Base-by-base conservation (phyloP, 805 yeast genomes). In the Sugiyamaella floridensis region DNA sequence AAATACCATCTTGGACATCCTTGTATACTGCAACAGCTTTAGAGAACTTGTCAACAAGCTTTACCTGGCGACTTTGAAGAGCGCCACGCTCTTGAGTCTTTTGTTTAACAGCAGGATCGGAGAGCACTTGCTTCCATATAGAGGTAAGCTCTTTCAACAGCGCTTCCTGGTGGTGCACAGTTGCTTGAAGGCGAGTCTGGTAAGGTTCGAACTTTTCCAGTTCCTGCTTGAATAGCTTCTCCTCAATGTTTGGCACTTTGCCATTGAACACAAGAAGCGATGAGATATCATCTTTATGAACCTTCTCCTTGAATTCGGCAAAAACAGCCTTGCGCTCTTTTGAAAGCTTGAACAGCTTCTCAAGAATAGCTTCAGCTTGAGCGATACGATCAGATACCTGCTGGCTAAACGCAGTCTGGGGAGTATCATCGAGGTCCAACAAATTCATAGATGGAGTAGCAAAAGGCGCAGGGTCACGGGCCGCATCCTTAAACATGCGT, bases 251-350 rank as follows among this genome's bases (percentile, higher is more conserved):
- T 4, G 80, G 71, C 40, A 76, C 77, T 44, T 78, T 76, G 55
- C 78, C 80, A 63, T 86, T 84, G 58, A 83, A 71, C 8, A 92
- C 78, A 32, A 92, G 73, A 11, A 83, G 72, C 50, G 84, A 82
- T 0, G 96, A 84, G 48, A 89, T 88, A 64, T 92, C 97, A 68
- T 92, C 98, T 12, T 76, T 74, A 61, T 83, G 93, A 34, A 86
- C 82, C 47, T 78, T 78, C 6, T 73, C 76, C 63, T 89, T 89
- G 61, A 92, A 73, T 48, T 82, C 87, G 1, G 75, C 75, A 37
- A 86, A 71, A 1, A 84, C 75, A 40, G 80, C 73, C 5, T 71
- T 66, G 45, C 95, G 80, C 64, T 86, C 93, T 32, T 77, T 71
- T 60, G 81, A 81, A 53, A 89, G 64, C 44, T 78, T 73, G 53